Percentiles rank a stretch among this genome's conserved stretches.
Conservation (phyloP, 2,329 filamentous ascomycete genomes). For the Rhinocladiella similis region DNA sequence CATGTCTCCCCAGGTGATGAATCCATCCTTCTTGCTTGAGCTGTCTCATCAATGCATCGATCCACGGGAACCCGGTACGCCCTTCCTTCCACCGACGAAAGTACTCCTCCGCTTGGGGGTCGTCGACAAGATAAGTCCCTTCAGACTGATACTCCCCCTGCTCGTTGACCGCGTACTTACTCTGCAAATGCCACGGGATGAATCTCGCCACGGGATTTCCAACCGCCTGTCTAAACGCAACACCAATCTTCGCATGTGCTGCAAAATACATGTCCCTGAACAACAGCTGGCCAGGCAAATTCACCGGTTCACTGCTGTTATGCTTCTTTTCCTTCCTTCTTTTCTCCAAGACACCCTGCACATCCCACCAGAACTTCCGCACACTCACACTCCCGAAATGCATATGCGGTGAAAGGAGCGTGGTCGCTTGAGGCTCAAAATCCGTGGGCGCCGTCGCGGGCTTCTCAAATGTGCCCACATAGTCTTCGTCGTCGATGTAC, state of each 20-base stretch:
- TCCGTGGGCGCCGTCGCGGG: slow-evolving; percentile 73
- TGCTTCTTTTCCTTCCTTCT: slow-evolving; percentile 59
- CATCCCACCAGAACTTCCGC: slow-evolving; percentile 72
- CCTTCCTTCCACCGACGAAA: slow-evolving; percentile 70
- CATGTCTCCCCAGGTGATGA: slow-evolving; percentile 74
- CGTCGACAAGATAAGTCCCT: slow-evolving; percentile 65
- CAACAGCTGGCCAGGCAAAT: slow-evolving; percentile 69
- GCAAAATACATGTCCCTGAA: slow-evolving; percentile 85
- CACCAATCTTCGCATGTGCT: slow-evolving; percentile 68
- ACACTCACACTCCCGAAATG: slow-evolving; percentile 74
- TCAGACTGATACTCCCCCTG: slow-evolving; percentile 51
- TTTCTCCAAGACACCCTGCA: slow-evolving; percentile 61
- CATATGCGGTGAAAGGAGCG: slow-evolving; percentile 69
- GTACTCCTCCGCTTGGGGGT: slow-evolving; percentile 60
- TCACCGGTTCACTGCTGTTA: slow-evolving; percentile 61
- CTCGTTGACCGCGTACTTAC: slow-evolving; percentile 44
- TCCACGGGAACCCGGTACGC: slow-evolving; percentile 75
- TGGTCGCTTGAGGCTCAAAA: slow-evolving; percentile 72
- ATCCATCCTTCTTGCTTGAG: slow-evolving; percentile 73
- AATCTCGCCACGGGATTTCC: slow-evolving; percentile 70
- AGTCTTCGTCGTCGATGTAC: slow-evolving; percentile 63
- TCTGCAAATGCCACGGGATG: slow-evolving; percentile 75
- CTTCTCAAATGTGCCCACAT: slow-evolving; percentile 73
- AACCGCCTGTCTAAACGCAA: slow-evolving; percentile 63
- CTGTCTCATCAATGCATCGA: slow-evolving; percentile 78